Evolutionary conservation across 345 rosid genomes (phyloP).

Genomic region (Psidium guajava): DNA sequence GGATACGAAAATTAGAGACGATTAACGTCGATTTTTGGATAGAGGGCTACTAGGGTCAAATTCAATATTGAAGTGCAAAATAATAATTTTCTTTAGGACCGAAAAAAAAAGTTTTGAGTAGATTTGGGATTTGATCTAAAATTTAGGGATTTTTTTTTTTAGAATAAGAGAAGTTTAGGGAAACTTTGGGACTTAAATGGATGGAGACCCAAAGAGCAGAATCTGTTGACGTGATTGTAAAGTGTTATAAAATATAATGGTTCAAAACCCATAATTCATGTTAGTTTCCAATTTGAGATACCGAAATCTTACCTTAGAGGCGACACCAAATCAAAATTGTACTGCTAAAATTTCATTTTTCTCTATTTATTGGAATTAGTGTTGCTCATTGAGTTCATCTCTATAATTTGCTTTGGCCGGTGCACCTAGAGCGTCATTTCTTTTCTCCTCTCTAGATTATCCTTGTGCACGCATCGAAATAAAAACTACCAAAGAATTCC

Average conservation of each 20-base stretch:
- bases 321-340: not conserved
- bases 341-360: not conserved
- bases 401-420: not conserved
- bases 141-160: too few relatives aligned
- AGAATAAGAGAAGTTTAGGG: too few relatives aligned
- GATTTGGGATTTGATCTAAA: too few relatives aligned
- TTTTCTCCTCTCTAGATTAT: not conserved
- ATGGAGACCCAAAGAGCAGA: not conserved
- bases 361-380: not conserved
- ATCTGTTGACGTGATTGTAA: not conserved
- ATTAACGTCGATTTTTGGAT: too few relatives aligned
- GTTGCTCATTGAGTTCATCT: not conserved
- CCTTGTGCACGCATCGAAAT: not conserved
- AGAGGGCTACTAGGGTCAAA: too few relatives aligned
- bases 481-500: not conserved
- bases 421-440: not conserved
- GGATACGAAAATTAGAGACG: too few relatives aligned
- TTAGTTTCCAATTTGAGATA: not conserved
- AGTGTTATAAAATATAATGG: not conserved
- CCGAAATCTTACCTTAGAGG: not conserved
- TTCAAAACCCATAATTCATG: not conserved
- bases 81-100: too few relatives aligned
- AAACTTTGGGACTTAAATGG: not conserved
- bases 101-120: too few relatives aligned
- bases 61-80: too few relatives aligned